Conservation (phyloP, 345 rosid genomes). For the Cardamine occulta region DNA sequence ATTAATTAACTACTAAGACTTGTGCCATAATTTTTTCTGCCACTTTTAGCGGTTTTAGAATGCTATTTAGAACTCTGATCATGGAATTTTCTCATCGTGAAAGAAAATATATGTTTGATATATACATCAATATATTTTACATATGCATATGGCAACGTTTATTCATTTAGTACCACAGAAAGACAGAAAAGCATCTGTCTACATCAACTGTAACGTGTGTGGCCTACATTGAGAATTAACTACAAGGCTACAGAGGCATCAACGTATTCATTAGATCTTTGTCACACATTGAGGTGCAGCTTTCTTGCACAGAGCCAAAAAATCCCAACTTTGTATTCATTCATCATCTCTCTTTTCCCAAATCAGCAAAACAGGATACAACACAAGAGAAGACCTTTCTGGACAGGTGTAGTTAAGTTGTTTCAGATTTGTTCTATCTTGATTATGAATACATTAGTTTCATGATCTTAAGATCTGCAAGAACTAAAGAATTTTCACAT, state of each 20-base stretch:
- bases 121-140: not conserved
- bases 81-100: slow-evolving; percentile 2
- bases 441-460: slow-evolving; percentile 20
- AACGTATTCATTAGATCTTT: slow-evolving; percentile 38
- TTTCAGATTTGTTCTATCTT: slow-evolving; percentile 14
- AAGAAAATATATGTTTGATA: slow-evolving; percentile 7
- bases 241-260: slow-evolving; percentile 36
- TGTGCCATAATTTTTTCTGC: not conserved
- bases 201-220: slow-evolving; percentile 31
- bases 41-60: slow-evolving; percentile 1
- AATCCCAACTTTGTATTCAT: slow-evolving; percentile 33
- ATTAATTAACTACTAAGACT: slow-evolving; percentile 26
- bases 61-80: slow-evolving; percentile 12
- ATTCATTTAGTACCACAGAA: slow-evolving; percentile 25
- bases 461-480: not conserved
- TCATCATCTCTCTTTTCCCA: not conserved
- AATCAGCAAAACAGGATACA: slow-evolving; percentile 19
- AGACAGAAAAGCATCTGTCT: slow-evolving; percentile 9
- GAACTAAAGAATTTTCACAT: not conserved
- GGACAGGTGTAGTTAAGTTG: slow-evolving; percentile 22
- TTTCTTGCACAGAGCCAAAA: slow-evolving; percentile 36
- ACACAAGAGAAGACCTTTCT: slow-evolving; percentile 1
- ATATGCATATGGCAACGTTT: slow-evolving; percentile 12
- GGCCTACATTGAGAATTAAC: slow-evolving; percentile 36
- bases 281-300: slow-evolving; percentile 40